These are phyloP conservation scores for Truncatella angustata DNA, from an alignment of 2,329 filamentous ascomycete genomes.

Conservation along the genomic window DNA sequence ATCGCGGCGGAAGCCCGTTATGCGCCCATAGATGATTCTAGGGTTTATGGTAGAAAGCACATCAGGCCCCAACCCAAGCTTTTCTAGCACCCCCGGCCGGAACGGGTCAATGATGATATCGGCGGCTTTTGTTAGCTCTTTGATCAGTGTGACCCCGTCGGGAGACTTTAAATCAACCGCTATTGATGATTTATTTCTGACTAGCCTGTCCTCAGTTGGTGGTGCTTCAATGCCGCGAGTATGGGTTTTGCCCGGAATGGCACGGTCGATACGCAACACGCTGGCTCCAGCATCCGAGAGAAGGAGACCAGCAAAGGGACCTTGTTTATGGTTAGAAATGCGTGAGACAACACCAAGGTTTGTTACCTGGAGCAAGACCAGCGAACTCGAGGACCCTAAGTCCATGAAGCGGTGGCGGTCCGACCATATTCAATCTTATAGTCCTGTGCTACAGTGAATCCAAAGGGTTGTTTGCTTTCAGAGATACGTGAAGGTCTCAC, in stretches of 20 bases:
- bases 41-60: conserved; percentile 68
- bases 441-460: no score
- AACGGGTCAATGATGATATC: conserved; percentile 93
- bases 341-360: no score
- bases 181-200: conserved; percentile 78
- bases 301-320: conserved; percentile 84
- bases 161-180: conserved; percentile 74
- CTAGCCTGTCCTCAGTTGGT: conserved; percentile 67
- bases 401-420: conserved; percentile 43
- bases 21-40: conserved; percentile 74
- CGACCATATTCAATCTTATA: conserved; percentile 29
- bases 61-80: conserved; percentile 72
- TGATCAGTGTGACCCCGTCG: conserved; percentile 63
- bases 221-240: conserved; percentile 29
- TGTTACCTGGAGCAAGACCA: conserved; percentile 59
- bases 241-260: conserved; percentile 42
- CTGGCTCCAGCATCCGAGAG: conserved; percentile 87
- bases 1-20: conserved; percentile 88
- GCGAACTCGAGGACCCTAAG: conserved; percentile 60
- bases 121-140: conserved; percentile 57
- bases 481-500: no score
- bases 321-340: conserved; percentile 40
- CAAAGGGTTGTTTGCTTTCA: background rate
- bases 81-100: conserved; percentile 86
- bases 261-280: conserved; percentile 81